Evolutionary conservation across 2,329 filamentous ascomycete genomes (phyloP).

Genomic region (Coniochaeta prunicola): DNA sequence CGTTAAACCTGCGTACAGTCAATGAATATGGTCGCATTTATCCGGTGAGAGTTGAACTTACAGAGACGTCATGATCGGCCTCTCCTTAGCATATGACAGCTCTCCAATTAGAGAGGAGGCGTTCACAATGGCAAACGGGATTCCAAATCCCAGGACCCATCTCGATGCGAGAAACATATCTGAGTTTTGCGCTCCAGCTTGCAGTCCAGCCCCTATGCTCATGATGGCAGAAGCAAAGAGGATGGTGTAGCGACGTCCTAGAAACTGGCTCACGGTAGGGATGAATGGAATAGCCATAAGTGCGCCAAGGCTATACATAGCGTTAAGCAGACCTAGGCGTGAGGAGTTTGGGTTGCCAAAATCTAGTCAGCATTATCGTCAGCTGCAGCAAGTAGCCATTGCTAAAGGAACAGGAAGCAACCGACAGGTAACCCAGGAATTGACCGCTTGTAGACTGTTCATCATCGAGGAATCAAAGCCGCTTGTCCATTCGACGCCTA

Average conservation of each 20-base stretch:
- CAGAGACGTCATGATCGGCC: constrained; percentile 21
- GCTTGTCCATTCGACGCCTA: constrained; percentile 36
- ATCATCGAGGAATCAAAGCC: constrained; percentile 36
- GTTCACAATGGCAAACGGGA: constrained; percentile 25
- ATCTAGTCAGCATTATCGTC: constrained; percentile 15
- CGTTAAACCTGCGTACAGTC: constrained; percentile 12
- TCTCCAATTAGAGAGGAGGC: constrained; percentile 27
- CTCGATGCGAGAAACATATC: constrained; percentile 25
- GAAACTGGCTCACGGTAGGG: constrained; percentile 26
- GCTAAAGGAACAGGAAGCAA: not conserved
- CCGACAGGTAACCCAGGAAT: not conserved
- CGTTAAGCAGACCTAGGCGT: constrained; percentile 27
- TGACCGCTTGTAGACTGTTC: constrained; percentile 32
- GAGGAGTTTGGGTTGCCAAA: constrained; percentile 31
- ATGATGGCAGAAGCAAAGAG: constrained; percentile 24
- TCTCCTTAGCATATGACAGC: constrained; percentile 24
- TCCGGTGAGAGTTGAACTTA: not conserved
- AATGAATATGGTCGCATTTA: not conserved
- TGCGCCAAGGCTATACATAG: constrained; percentile 29
- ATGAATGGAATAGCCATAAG: constrained; percentile 33
- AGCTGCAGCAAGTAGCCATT: not conserved
- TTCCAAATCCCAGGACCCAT: constrained; percentile 24
- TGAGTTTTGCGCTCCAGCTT: constrained; percentile 20
- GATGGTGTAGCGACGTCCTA: constrained; percentile 30
- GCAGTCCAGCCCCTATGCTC: constrained; percentile 26